A percentile compares a stretch with the other conserved stretches of the same genome.
Conservation (phyloP, 257 asterid species). For the Prunella vulgaris region DNA sequence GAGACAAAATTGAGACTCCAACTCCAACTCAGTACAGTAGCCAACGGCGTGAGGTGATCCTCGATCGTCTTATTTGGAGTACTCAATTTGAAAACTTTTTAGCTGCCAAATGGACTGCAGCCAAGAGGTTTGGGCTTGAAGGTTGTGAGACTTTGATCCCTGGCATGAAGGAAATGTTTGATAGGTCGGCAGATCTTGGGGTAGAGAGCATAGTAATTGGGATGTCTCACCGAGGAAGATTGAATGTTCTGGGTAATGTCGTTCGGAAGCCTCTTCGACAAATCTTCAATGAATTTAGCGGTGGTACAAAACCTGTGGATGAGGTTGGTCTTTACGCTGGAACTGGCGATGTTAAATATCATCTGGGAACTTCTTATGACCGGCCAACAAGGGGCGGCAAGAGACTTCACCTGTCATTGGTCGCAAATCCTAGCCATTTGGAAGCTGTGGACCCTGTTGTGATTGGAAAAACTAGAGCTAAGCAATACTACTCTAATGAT, state of each 20-base stretch:
- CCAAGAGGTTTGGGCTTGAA: constrained; percentile 95
- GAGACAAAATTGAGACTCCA: constrained; percentile 90
- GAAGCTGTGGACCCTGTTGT: constrained; percentile 97
- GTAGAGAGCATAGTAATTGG: constrained; percentile 94
- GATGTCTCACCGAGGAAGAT: constrained; percentile 94
- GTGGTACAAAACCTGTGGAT: constrained; percentile 82
- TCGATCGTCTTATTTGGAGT: constrained; percentile 91
- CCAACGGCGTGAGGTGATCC: constrained; percentile 83
- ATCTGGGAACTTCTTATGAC: constrained; percentile 91
- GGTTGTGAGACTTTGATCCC: constrained; percentile 97
- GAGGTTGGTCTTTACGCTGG: constrained; percentile 88
- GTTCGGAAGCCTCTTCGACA: constrained; percentile 87
- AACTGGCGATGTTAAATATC: constrained; percentile 96
- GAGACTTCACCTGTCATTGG: constrained; percentile 86
- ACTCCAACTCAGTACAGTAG: constrained; percentile 69
- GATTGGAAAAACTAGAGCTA: constrained; percentile 89
- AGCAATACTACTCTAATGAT: constrained; percentile 80
- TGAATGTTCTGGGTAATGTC: constrained; percentile 84
- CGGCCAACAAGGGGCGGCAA: constrained; percentile 95
- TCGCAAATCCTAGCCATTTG: constrained; percentile 95
- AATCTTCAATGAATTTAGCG: constrained; percentile 85
- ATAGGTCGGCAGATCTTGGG: constrained; percentile 92
- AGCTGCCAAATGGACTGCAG: constrained; percentile 98
- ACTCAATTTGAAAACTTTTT: constrained; percentile 81
- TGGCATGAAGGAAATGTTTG: constrained; percentile 99